Evolutionary conservation across 2,329 filamentous ascomycete species (phyloP).

Genomic region (Didymellaceae sp.): DNA sequence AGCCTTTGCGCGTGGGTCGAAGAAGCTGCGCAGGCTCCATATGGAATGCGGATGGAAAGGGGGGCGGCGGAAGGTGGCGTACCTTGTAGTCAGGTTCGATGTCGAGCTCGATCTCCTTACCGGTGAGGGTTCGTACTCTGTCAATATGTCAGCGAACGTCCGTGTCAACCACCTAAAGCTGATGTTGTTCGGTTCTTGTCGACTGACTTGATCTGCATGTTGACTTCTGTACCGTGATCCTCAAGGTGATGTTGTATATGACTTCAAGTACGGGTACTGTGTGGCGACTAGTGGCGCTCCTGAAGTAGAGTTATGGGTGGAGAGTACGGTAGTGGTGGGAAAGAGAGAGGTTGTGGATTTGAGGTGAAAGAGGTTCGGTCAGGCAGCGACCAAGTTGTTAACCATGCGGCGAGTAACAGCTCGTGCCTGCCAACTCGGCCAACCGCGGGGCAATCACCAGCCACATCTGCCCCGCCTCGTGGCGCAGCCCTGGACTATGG

Average conservation of each 20-base stretch:
- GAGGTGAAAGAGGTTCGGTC: constrained; percentile 20
- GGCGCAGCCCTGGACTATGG: not conserved
- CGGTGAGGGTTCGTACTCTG: constrained; percentile 95
- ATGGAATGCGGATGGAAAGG: not conserved
- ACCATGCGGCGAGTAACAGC: constrained; percentile 20
- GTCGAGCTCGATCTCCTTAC: constrained; percentile 98
- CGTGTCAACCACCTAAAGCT: not conserved
- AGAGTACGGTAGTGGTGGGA: not conserved
- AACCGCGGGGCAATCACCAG: constrained; percentile 21
- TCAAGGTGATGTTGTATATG: not conserved
- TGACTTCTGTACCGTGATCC: constrained; percentile 18
- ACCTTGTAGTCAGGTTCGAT: constrained; percentile 96
- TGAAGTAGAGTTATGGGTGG: not conserved
- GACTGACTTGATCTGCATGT: constrained; percentile 48
- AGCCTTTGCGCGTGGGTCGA: not conserved
- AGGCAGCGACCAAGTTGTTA: constrained; percentile 14
- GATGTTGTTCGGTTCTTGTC: not conserved
- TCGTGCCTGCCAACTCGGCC: constrained; percentile 19
- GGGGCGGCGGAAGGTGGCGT: constrained; percentile 28
- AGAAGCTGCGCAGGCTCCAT: not conserved
- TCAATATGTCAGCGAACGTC: constrained; percentile 15
- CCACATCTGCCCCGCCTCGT: constrained; percentile 16
- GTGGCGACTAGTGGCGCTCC: not conserved
- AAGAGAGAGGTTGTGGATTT: not conserved
- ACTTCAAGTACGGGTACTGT: not conserved